Percentiles rank a stretch among this genome's conserved stretches.
Conservation (phyloP, 1,284 basidiomycete genomes). For the Takashimella tepidaria region DNA sequence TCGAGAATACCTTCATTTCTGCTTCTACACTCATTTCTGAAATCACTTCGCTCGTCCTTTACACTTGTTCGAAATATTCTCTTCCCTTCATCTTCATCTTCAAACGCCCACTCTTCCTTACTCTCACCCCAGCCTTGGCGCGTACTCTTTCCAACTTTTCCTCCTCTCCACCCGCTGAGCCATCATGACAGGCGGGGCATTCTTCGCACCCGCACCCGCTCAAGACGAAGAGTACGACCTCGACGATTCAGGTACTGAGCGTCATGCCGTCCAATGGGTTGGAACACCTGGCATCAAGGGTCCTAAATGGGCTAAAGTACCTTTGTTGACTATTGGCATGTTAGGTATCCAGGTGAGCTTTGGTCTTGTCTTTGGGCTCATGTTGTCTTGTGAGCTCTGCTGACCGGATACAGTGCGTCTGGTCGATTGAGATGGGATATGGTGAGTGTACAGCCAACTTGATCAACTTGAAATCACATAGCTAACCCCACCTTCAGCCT, state of each 20-base stretch:
- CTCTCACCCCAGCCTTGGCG: background rate
- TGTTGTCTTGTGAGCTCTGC: too few species aligned
- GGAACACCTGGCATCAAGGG: constrained; percentile 58
- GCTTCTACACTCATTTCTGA: too few species aligned
- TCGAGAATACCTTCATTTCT: too few species aligned
- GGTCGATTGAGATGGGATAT: constrained; percentile 89
- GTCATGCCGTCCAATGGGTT: constrained; percentile 51
- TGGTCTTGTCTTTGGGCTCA: too few species aligned
- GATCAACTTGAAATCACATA: too few species aligned
- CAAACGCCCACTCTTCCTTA: background rate
- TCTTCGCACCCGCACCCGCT: constrained; percentile 22
- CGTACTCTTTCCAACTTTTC: background rate
- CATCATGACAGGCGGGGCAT: constrained; percentile 32
- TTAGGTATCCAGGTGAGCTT: constrained; percentile 67
- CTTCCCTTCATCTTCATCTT: background rate
- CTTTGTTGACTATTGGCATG: constrained; percentile 68
- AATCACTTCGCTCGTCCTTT: too few species aligned
- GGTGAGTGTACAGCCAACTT: too few species aligned
- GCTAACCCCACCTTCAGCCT: constrained; percentile 51
- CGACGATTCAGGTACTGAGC: constrained; percentile 16
- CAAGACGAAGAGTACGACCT: constrained; percentile 29
- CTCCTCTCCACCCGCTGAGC: background rate
- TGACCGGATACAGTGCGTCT: constrained; percentile 52
- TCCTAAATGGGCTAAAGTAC: constrained; percentile 60
- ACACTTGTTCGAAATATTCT: too few species aligned